phyloP scores from a whole-genome alignment of 2,329 filamentous ascomycete genomes.

The Lasiodiplodia theobromae region DNA sequence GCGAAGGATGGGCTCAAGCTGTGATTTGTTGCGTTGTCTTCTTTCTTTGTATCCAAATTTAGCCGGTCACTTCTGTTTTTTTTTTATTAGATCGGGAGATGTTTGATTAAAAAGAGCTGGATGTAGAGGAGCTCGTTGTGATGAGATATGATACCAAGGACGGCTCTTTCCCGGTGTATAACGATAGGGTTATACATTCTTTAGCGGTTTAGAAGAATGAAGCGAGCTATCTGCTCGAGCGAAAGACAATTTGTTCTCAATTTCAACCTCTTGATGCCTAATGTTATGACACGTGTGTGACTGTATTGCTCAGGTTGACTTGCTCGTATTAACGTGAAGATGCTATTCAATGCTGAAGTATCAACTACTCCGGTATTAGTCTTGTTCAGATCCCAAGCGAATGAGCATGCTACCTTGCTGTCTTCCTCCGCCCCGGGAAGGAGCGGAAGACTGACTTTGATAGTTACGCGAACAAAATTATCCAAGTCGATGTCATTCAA shows the following conservation, averaged over 20 bases:
- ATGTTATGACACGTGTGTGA: no score
- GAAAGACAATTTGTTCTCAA: neutral
- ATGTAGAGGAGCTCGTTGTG: neutral
- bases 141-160: constrained; percentile 16
- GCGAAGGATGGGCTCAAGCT: neutral
- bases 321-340: no score
- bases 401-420: no score
- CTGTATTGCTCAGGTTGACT: no score
- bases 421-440: no score
- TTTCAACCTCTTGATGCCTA: neutral
- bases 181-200: neutral
- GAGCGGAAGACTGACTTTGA: no score
- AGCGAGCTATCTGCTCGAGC: neutral
- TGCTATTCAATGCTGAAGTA: no score
- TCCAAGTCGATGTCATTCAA: no score
- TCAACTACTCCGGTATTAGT: no score
- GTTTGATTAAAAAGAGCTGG: neutral
- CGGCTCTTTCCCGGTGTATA: neutral
- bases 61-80: neutral
- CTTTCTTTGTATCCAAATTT: neutral
- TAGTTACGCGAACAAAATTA: no score
- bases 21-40: neutral
- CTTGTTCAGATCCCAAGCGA: no score
- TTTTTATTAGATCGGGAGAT: neutral
- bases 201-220: neutral